Evolutionary conservation across 257 asterid genomes (phyloP).

Genomic region (Penstemon newberryi): DNA sequence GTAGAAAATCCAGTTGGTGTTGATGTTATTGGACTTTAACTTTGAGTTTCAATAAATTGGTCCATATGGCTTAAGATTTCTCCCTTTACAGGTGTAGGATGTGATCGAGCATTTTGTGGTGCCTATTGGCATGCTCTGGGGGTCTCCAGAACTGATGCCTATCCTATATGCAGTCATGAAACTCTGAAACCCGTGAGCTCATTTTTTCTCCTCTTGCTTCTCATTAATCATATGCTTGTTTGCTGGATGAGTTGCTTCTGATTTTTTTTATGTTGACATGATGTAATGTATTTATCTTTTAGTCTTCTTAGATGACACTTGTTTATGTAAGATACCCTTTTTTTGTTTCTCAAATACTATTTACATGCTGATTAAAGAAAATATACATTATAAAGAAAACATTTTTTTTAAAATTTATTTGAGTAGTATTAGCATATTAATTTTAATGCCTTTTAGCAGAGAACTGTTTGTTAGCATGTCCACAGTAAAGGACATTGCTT

Average conservation of each 20-base stretch:
- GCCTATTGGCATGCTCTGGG: constrained; percentile 91
- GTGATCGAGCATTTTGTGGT: constrained; percentile 97
- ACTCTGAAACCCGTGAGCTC: constrained; percentile 75
- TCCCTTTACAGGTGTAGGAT: constrained; percentile 74
- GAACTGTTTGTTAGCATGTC: not conserved
- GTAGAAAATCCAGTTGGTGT: constrained; percentile 1
- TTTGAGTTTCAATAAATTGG: not conserved
- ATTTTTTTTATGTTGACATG: constrained; percentile 4
- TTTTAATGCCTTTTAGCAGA: not conserved
- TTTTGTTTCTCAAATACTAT: constrained; percentile 4
- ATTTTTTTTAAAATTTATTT: not conserved
- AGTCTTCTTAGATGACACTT: not conserved
- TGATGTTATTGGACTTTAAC: not conserved
- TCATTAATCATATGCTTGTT: constrained; percentile 8
- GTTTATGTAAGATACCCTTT: not conserved
- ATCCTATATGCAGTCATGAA: constrained; percentile 67
- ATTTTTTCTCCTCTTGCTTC: not conserved
- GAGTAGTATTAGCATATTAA: not conserved
- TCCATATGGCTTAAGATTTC: constrained; percentile 8
- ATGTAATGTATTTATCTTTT: not conserved
- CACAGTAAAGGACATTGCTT: not conserved
- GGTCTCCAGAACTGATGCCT: constrained; percentile 41
- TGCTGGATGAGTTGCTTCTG: constrained; percentile 4
- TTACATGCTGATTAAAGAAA: not conserved
- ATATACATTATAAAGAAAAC: not conserved